Evolutionary conservation across 306 rosid species (phyloP), one percentile per base, ranked within the genome.

Genomic region (Dicorynia guianensis): DNA sequence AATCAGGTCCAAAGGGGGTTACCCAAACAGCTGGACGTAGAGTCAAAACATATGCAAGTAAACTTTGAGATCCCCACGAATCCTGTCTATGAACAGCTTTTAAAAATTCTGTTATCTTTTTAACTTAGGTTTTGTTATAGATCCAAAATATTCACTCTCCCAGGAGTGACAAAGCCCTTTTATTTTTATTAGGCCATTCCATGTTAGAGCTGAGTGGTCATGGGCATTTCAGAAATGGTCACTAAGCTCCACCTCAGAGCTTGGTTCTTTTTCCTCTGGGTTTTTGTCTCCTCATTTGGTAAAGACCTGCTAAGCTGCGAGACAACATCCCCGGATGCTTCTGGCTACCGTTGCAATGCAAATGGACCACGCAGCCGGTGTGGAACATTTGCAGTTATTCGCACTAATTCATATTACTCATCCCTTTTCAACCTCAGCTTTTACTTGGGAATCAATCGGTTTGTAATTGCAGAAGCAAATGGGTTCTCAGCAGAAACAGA

Each of bases 351-450:
- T 71, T 88, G 97, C 87, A 82, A 50, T 52, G 70, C 63, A 42
- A 87, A 79, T 39, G 83, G 47, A 13, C 68, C 91, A 67, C 76
- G 70, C 6, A 61, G 68, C 71, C 85, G 79, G 55, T 95, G 98
- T 66, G 78, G 34, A 47, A 90, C 98, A 18, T 90, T 85, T 76
- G 91, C 92, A 60, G 83, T 90, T 63, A 80, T 95, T 63, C 80
- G 85, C 55, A 69, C 97, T 0, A 92, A 90, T 76, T 74, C 92
- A 48, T 78, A 82, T 71, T 90, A 78, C 76, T 89, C 97, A 1
- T 92, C 96, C 33, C 92, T 92, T 33, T 85, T 73, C 76, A 95
- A 95, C 71, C 83, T 95, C 35, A 90, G 92, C 79, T 74, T 67
- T 55, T 90, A 81, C 87, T 81, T 95, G 84, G 97, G 92, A 71